phyloP scores from a whole-genome alignment of 306 rosid species.

The Styphnolobium japonicum region DNA sequence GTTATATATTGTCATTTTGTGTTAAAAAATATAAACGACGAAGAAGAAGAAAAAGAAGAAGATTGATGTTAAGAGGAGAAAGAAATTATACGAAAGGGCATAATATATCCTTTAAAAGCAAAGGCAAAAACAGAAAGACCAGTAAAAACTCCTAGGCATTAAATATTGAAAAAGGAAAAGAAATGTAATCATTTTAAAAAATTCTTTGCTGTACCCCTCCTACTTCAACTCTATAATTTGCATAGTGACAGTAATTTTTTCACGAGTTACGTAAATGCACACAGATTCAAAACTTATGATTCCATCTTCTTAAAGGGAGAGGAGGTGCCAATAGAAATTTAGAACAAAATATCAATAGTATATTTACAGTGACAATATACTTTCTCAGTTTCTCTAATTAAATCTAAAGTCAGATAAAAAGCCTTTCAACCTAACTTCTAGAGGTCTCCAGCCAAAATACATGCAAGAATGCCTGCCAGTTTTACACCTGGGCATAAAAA shows the following conservation, averaged over 20 bases:
- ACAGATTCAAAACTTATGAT: background rate
- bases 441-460: background rate
- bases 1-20: background rate
- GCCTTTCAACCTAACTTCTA: background rate
- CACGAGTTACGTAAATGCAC: background rate
- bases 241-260: background rate
- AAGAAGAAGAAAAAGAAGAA: background rate
- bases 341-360: background rate
- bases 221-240: conserved; percentile 4
- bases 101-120: background rate
- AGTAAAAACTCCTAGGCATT: background rate
- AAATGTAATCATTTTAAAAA: background rate
- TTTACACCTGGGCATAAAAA: no score
- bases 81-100: background rate
- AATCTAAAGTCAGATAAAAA: background rate
- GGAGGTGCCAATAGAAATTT: background rate
- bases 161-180: background rate
- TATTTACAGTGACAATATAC: background rate
- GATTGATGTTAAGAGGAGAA: background rate
- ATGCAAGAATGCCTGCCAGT: no score
- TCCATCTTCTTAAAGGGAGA: background rate
- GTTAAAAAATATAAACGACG: background rate
- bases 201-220: background rate
- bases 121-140: background rate
- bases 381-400: background rate